Conservation (phyloP, 306 rosid species). For the Begonia fuchsioides region DNA sequence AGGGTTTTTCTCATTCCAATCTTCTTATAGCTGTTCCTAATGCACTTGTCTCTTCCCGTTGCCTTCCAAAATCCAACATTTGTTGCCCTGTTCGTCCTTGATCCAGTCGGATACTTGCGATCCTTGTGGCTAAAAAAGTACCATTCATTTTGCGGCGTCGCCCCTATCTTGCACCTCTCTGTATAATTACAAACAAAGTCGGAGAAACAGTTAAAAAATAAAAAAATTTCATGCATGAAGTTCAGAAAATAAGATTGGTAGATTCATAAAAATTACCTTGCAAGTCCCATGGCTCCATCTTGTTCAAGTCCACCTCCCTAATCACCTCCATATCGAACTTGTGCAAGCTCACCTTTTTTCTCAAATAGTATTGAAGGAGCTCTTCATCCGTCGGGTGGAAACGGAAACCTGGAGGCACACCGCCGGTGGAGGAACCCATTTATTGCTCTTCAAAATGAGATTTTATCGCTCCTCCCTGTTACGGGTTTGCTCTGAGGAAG, state of each 20-base stretch:
- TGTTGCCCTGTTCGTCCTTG: slow-evolving; percentile 89
- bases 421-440: slow-evolving; percentile 69
- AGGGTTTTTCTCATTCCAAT: slow-evolving; percentile 94
- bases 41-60: slow-evolving; percentile 89
- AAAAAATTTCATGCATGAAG: not conserved
- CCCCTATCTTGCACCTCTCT: slow-evolving; percentile 88
- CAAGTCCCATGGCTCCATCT: slow-evolving; percentile 97
- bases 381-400: slow-evolving; percentile 96
- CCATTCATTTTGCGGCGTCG: slow-evolving; percentile 97
- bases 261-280: slow-evolving; percentile 41
- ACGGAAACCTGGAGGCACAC: slow-evolving; percentile 92
- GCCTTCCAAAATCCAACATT: slow-evolving; percentile 98
- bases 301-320: slow-evolving; percentile 91
- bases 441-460: not conserved
- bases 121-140: slow-evolving; percentile 97
- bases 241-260: not conserved
- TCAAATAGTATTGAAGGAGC: slow-evolving; percentile 76
- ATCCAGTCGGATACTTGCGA: slow-evolving; percentile 92
- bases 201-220: not conserved
- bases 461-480: no score
- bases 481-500: no score
- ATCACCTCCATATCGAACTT: slow-evolving; percentile 95
- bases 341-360: slow-evolving; percentile 74
- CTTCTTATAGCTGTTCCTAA: slow-evolving; percentile 55
- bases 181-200: not conserved